Base-by-base conservation (phyloP, 2,329 filamentous ascomycete genomes). In the Pseudophaeomoniella oleicola region DNA sequence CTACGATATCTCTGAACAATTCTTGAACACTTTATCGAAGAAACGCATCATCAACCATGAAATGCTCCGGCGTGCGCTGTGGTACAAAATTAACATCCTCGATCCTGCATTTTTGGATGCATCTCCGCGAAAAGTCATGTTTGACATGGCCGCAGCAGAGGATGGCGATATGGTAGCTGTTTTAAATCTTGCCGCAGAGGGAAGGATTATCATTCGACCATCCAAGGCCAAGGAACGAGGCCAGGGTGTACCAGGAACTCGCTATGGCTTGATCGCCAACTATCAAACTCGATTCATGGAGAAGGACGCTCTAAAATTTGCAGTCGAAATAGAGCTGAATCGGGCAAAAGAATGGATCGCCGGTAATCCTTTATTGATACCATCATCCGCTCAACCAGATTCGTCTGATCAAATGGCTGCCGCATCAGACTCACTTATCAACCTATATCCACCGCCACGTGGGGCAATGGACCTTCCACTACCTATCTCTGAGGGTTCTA, bases 281-380 rank as follows among this genome's bases (percentile, higher is more conserved):
- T 69, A 69, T 37, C 49, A 62, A 31, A 66, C 63, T 1, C 51
- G 62, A 11, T 49, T 56, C 27, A 61, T 69, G 47, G 60, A 68
- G 41, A 64, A 60, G 41, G 44, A 44, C 4, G 51, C 54, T 13
- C 48, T 68, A 12, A 53, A 53, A 10, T 69, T 67, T 40, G 43
- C 51, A 1, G 44, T 67, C 11, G 54, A 65, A 13, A 43, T 66
- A 11, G 42, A 42, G 5, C 57, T 61, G 1, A 50, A 51, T 16
- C 9, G 16, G 13, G 32, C 12, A 4, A 4, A 17, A 12, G 6
- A 6, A 17, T 34, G 16, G 11, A 18, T 34, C 12, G 4, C 15
- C n/a, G 32, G 32, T 9, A 16, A 18, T 27, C 39, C 42, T 10
- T 34, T 46, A 3, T 16, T 30, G 5, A 30, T 36, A 3, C 27